These are phyloP conservation scores for Diaporthe ilicicola DNA, from an alignment of 2,329 filamentous ascomycete genomes.

Conservation along the genomic window DNA sequence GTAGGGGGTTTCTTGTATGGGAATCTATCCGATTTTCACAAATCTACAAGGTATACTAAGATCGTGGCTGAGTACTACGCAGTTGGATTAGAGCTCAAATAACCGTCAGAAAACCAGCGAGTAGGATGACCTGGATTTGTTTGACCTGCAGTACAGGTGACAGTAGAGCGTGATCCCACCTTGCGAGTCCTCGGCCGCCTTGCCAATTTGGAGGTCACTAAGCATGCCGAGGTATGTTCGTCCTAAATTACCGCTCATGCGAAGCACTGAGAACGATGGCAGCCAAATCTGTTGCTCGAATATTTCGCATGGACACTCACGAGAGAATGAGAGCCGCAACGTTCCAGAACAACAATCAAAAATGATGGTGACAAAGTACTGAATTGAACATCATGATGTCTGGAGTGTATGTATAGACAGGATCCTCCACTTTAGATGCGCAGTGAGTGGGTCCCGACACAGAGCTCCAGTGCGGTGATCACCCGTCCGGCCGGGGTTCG, in stretches of 20 bases:
- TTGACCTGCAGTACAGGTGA: not conserved
- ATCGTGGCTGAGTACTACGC: not conserved
- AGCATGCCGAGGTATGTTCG: not conserved
- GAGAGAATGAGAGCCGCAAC: too few relatives aligned
- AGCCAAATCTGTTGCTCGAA: not conserved
- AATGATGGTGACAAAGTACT: not conserved
- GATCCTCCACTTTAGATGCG: not conserved
- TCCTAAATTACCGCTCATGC: too few relatives aligned
- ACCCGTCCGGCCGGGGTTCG: not conserved
- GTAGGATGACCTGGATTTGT: too few relatives aligned
- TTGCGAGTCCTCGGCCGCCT: not conserved
- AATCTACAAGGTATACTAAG: not conserved
- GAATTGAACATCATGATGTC: not conserved
- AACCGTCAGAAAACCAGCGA: not conserved
- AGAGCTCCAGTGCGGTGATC: not conserved
- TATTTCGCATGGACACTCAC: not conserved
- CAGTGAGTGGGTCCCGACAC: not conserved
- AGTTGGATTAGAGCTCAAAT: not conserved
- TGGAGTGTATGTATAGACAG: not conserved
- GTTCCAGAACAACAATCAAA: not conserved
- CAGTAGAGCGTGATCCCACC: not conserved
- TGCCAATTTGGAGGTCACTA: too few relatives aligned
- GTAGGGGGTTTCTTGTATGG: not conserved
- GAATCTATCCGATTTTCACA: not conserved
- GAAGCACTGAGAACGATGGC: not conserved